Conservation (phyloP, 306 rosid species). For the Dicorynia guianensis region DNA sequence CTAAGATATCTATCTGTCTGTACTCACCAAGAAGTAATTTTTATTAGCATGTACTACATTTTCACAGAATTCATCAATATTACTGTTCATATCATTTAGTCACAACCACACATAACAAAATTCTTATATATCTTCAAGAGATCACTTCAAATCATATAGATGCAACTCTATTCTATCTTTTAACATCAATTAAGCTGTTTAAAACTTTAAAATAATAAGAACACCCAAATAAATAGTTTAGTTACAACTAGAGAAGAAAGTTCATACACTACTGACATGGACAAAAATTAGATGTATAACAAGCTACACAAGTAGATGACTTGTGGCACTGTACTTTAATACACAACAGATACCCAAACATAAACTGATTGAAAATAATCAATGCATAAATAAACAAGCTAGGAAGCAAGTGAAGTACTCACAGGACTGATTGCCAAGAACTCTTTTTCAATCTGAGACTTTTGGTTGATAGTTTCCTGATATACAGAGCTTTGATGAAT, state of each 20-base stretch:
- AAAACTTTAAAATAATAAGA: constrained; percentile 16
- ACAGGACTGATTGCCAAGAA: constrained; percentile 58
- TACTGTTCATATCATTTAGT: too few species aligned
- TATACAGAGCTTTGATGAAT: constrained; percentile 66
- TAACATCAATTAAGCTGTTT: neutral
- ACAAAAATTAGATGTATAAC: neutral
- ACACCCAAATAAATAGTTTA: neutral
- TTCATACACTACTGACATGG: neutral
- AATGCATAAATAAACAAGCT: neutral
- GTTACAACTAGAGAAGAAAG: constrained; percentile 4
- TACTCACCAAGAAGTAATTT: too few species aligned
- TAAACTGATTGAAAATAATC: constrained; percentile 23
- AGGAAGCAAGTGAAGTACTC: constrained; percentile 39
- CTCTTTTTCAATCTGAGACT: constrained; percentile 65
- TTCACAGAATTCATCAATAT: too few species aligned
- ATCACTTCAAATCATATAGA: neutral
- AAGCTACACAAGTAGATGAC: neutral
- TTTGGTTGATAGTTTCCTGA: constrained; percentile 66
- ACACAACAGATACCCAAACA: neutral
- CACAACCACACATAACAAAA: too few species aligned
- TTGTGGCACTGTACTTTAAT: neutral
- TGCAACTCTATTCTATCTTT: neutral
- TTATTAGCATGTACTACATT: too few species aligned
- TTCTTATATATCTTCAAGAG: neutral
- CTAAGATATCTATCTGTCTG: neutral